These are phyloP conservation scores for Aureobasidium sp. DNA, from an alignment of 2,329 filamentous ascomycete genomes.

Conservation along the genomic window DNA sequence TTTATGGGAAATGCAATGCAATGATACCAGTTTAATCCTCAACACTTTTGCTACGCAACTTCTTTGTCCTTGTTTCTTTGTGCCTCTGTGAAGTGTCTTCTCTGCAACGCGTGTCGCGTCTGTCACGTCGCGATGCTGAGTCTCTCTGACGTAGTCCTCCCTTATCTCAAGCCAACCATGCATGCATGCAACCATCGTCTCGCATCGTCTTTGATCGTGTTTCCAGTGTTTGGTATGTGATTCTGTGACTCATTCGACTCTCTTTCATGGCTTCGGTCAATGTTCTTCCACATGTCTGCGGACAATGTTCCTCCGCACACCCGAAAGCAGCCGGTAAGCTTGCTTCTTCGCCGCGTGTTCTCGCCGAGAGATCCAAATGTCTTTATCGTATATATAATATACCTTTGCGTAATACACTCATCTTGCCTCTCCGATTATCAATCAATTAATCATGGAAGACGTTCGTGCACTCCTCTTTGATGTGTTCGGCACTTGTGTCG, in stretches of 20 bases:
- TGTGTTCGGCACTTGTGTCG: slow-evolving; percentile 71
- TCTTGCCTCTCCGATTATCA: not conserved
- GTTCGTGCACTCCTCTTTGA: slow-evolving; percentile 62
- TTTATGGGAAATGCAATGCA: slow-evolving; percentile 15
- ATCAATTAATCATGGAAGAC: slow-evolving; percentile 10
- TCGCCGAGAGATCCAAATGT: not conserved
- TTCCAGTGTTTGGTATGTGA: no score
- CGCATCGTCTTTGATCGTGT: no score
- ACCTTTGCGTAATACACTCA: not conserved
- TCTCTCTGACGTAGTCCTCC: not conserved
- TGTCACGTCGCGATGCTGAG: not conserved
- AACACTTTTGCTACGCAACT: not conserved
- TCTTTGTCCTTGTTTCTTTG: not conserved
- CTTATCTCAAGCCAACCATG: no score
- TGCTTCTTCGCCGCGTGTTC: not conserved
- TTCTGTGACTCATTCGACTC: no score
- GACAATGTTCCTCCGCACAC: not conserved
- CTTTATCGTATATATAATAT: not conserved
- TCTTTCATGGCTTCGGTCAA: no score
- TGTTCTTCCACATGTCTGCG: not conserved
- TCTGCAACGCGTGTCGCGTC: not conserved
- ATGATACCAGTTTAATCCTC: slow-evolving; percentile 14
- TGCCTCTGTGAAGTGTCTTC: not conserved
- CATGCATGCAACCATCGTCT: no score
- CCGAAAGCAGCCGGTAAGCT: not conserved